Conservation (phyloP, 1,284 basidiomycete species). For the Flammula alnicola region DNA sequence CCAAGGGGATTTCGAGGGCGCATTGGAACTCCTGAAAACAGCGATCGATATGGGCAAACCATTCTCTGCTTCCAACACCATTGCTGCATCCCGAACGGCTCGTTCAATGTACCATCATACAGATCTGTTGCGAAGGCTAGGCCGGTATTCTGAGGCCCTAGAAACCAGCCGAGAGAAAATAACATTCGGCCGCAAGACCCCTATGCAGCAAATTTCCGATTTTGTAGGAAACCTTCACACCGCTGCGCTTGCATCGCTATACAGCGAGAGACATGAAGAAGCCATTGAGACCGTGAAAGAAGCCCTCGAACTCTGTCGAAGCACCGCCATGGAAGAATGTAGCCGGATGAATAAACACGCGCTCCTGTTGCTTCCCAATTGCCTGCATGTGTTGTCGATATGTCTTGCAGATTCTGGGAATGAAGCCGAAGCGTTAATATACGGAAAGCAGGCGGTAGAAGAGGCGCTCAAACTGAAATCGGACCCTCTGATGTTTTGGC, state of each 20-base stretch:
- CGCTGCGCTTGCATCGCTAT: background rate
- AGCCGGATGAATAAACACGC: background rate
- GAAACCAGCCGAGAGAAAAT: background rate
- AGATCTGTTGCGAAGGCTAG: background rate
- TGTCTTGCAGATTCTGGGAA: background rate
- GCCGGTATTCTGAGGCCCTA: background rate
- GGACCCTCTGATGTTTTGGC: background rate
- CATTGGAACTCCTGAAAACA: background rate
- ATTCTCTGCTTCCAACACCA: background rate
- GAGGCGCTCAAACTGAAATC: background rate
- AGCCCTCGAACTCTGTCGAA: conserved; percentile 2
- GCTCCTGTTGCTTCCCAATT: background rate
- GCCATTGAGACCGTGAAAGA: background rate
- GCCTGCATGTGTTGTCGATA: conserved; percentile 3
- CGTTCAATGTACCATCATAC: background rate
- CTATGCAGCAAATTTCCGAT: background rate
- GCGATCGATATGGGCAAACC: background rate
- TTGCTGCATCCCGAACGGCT: background rate
- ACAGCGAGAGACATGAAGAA: background rate
- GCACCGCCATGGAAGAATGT: background rate
- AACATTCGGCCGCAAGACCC: background rate
- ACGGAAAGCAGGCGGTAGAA: background rate
- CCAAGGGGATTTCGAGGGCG: background rate
- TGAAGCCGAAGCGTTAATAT: background rate
- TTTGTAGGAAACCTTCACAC: background rate